These are phyloP conservation scores for Euphorbia peplus DNA, from an alignment of 345 rosid species.

Conservation along the genomic window DNA sequence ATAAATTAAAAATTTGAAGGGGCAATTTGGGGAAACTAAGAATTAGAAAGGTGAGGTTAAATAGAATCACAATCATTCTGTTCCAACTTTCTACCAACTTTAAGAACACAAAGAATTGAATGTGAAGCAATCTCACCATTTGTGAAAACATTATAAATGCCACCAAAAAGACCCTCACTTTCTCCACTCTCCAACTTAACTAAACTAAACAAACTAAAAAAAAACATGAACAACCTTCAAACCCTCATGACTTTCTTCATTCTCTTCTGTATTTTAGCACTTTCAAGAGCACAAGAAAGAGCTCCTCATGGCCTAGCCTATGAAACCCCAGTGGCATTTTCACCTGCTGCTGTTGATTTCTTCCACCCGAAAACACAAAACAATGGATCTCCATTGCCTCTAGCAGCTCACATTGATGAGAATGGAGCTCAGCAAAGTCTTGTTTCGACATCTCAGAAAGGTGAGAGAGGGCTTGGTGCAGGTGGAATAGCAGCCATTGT, in stretches of 20 bases:
- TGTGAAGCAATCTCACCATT: slow-evolving; percentile 53
- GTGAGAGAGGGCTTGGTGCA: slow-evolving; percentile 33
- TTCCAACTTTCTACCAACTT: slow-evolving; percentile 35
- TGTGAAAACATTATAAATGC: slow-evolving; percentile 48
- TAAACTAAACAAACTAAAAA: too few species aligned
- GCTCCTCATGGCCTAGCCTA: slow-evolving; percentile 84
- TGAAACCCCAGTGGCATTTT: slow-evolving; percentile 64
- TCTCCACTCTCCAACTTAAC: slow-evolving; percentile 23
- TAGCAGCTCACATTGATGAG: slow-evolving; percentile 51
- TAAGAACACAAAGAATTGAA: slow-evolving; percentile 34
- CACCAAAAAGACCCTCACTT: slow-evolving; percentile 25
- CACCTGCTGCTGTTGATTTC: slow-evolving; percentile 80
- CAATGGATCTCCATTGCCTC: slow-evolving; percentile 50
- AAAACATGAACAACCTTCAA: slow-evolving; percentile 34
- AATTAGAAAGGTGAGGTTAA: background rate
- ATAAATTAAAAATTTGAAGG: too few species aligned
- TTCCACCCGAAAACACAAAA: slow-evolving; percentile 69
- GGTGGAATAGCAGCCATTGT: slow-evolving; percentile 41
- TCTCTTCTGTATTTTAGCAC: slow-evolving; percentile 32
- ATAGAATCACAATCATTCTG: slow-evolving; percentile 46
- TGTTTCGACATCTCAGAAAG: slow-evolving; percentile 20
- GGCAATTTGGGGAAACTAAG: slow-evolving; percentile 9
- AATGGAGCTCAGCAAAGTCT: slow-evolving; percentile 31
- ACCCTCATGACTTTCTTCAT: slow-evolving; percentile 24
- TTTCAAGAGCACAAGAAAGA: slow-evolving; percentile 56